These are phyloP conservation scores for Aspergillus sp. DNA, from an alignment of 2,329 filamentous ascomycete genomes.

Conservation along the genomic window DNA sequence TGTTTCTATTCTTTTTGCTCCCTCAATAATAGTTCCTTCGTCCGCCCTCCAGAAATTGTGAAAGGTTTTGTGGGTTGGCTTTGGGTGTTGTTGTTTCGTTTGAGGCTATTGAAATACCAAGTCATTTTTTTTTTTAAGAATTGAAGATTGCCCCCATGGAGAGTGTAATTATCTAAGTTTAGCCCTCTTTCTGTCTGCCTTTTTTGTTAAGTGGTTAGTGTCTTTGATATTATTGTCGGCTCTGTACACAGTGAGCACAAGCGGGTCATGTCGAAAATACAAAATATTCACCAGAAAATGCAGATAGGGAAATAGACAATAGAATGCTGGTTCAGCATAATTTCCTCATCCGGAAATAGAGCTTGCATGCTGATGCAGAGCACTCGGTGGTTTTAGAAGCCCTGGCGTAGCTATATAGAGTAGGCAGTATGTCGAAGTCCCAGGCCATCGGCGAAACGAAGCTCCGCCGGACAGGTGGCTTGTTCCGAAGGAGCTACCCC, in stretches of 20 bases:
- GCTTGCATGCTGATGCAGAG: too few species aligned
- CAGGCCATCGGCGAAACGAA: slow-evolving; percentile 25
- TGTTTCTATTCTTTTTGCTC: slow-evolving; percentile 10
- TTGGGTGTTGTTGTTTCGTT: slow-evolving; percentile 8
- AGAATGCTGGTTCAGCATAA: too few species aligned
- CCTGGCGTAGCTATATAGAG: background rate
- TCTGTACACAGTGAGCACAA: slow-evolving; percentile 25
- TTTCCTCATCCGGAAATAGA: too few species aligned
- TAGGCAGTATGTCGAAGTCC: too few species aligned
- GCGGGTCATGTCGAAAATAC: background rate
- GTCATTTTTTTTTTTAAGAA: slow-evolving; percentile 12
- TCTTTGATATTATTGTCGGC: background rate
- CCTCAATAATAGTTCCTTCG: slow-evolving; percentile 9
- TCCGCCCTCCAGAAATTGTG: slow-evolving; percentile 24
- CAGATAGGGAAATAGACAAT: too few species aligned
- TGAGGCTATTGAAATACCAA: slow-evolving; percentile 16
- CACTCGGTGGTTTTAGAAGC: too few species aligned
- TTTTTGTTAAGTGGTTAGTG: background rate
- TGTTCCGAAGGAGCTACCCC: slow-evolving; percentile 11
- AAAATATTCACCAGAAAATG: background rate
- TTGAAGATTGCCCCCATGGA: slow-evolving; percentile 5
- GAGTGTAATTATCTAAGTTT: slow-evolving; percentile 5
- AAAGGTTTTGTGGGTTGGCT: slow-evolving; percentile 20
- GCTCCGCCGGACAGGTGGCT: slow-evolving; percentile 34
- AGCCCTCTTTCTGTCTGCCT: slow-evolving; percentile 2